Evolutionary conservation across 176 grass and related monocot genomes (phyloP), one percentile per base, ranked within the genome.

Genomic region (Phyllostachys edulis): DNA sequence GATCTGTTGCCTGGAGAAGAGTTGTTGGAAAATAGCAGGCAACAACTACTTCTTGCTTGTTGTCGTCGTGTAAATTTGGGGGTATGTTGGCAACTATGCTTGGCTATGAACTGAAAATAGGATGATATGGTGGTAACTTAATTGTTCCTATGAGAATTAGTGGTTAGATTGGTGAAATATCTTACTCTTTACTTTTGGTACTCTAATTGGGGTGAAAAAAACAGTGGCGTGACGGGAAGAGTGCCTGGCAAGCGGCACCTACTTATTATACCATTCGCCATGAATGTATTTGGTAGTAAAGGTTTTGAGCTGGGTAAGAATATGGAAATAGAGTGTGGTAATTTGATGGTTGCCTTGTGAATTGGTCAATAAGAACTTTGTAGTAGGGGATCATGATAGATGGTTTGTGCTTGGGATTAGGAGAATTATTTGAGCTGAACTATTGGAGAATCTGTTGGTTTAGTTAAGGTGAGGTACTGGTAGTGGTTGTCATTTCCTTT

Each of bases 401-500:
- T 76, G 36, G 5, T 81, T 71, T 81, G 65, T 70, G 63, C 72
- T 63, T 54, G 63, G 65, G 54, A 55, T 45, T 17, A 42, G 59
- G 59, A 12, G 16, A 90, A 67, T 78, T 73, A 86, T 73, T 82
- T 36, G 79, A 73, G n/a, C 67, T 57, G 24, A 72, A 82, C 66
- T 86, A 27, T 60, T 78, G 36, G 72, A 66, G 38, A 77, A 71
- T 73, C 69, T 83, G 29, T 79, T 23, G 61, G 47, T 90, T 86
- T 60, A 78, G 73, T 86, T 82, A 82, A 78, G 78, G 32, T 23
- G 79, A 67, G 67, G 29, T 73, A 79, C 73, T 64, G 49, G 13
- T 75, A 76, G 82, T 90, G 69, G 84, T 87, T 91, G 63, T 23
- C 56, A 46, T 91, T 77, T 87, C 85, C 23, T 83, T 90, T 83